Evolutionary conservation across 352 stramenopile species (phyloP).

Genomic region (Globisporangium solare): DNA sequence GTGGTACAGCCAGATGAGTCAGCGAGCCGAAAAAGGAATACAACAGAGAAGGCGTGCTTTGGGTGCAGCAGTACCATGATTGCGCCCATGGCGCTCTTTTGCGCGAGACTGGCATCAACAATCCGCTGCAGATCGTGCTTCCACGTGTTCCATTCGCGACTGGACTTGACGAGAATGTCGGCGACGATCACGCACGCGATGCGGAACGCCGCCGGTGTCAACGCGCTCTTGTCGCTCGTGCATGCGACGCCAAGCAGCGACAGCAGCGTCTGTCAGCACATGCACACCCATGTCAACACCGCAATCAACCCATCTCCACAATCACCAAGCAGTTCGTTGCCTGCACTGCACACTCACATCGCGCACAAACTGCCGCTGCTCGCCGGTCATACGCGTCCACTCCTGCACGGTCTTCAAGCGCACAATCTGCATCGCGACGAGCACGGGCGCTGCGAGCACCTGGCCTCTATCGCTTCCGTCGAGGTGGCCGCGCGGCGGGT

Average conservation of each 20-base stretch:
- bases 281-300: conserved; percentile 5
- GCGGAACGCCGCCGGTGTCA: conserved; percentile 26
- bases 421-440: conserved; percentile 70
- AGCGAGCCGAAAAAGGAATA: too few relatives aligned
- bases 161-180: conserved; percentile 45
- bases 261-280: conserved; percentile 32
- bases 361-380: conserved; percentile 37
- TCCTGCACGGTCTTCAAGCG: conserved; percentile 55
- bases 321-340: background rate
- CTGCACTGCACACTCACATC: conserved; percentile 22
- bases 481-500: conserved; percentile 14
- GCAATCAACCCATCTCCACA: background rate
- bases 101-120: conserved; percentile 29
- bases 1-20: too few relatives aligned
- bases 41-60: too few relatives aligned
- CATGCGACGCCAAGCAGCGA: conserved; percentile 34
- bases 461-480: too few relatives aligned
- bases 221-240: conserved; percentile 9
- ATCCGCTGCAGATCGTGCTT: conserved; percentile 44
- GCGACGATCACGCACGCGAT: conserved; percentile 45
- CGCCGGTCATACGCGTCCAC: conserved; percentile 30
- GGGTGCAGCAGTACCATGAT: conserved; percentile 23
- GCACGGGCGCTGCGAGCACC: conserved; percentile 25
- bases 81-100: conserved; percentile 25
- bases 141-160: conserved; percentile 35